Evolutionary conservation across 2,329 filamentous ascomycete species (phyloP).

Genomic region (Colletotrichum lindemuthianum): DNA sequence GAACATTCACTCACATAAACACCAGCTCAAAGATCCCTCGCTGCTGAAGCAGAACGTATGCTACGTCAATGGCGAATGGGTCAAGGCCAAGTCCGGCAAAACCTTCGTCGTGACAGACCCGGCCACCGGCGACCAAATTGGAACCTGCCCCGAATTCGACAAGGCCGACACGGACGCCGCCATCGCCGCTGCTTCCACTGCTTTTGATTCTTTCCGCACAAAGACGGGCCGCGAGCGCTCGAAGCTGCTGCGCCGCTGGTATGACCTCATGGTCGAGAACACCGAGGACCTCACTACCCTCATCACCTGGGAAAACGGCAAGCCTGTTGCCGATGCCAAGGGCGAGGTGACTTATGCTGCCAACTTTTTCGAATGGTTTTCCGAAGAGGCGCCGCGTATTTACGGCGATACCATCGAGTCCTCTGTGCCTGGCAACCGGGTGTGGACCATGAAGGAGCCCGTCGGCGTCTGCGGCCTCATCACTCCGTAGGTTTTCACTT

Average conservation of each 20-base stretch:
- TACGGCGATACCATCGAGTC: slow-evolving; percentile 82
- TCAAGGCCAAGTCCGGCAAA: slow-evolving; percentile 84
- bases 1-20: slow-evolving; percentile 11
- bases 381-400: slow-evolving; percentile 77
- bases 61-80: slow-evolving; percentile 95
- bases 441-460: slow-evolving; percentile 83
- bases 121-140: slow-evolving; percentile 82
- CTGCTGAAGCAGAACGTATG: slow-evolving; percentile 84
- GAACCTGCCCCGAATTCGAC: slow-evolving; percentile 86
- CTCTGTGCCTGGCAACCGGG: slow-evolving; percentile 75
- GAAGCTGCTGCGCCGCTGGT: slow-evolving; percentile 81
- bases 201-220: slow-evolving; percentile 76
- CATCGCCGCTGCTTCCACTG: slow-evolving; percentile 83
- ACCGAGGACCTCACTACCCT: slow-evolving; percentile 82
- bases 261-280: slow-evolving; percentile 82
- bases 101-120: slow-evolving; percentile 93
- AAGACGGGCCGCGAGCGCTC: slow-evolving; percentile 80
- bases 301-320: slow-evolving; percentile 92
- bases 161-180: slow-evolving; percentile 80
- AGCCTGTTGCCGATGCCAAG: slow-evolving; percentile 79
- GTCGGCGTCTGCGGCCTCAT: slow-evolving; percentile 86
- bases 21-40: slow-evolving; percentile 78
- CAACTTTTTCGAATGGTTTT: slow-evolving; percentile 84
- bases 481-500: slow-evolving; percentile 65
- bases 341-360: slow-evolving; percentile 79